Base-by-base conservation (phyloP, 2,329 filamentous ascomycete genomes). In the Neofusicoccum parvum region DNA sequence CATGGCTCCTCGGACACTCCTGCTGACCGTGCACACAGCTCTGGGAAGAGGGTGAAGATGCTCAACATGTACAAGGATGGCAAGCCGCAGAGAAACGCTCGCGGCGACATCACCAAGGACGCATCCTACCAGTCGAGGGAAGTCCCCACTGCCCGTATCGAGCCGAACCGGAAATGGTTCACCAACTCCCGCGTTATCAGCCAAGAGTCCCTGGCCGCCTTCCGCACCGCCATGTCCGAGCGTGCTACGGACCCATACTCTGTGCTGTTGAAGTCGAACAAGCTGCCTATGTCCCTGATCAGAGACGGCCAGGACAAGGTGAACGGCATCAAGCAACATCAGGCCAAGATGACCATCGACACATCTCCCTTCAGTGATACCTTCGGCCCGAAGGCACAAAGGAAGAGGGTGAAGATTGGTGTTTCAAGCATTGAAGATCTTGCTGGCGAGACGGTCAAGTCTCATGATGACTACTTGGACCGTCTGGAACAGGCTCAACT, bases 151-250 rank as follows among this genome's bases (percentile, higher is more conserved):
- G 95, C 94, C 70, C 87, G 94, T 70, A 91, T 98, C 74, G 94
- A 98, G 82, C 95, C 95, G 58, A 96, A 98, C 81, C 87, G 95
- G 74, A 96, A 96, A 81, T 99, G 95, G 95, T 99, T 99, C 81
- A 92, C 90, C 73, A 97, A 97, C 79, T 97, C 94, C 39, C 85
- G 95, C 73, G 88, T 90, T 50, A 96, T 97, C 74, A 92, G 91
- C 1, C 94, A 97, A 76, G 92, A 96, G 76, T 92, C 92, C 3
- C 84, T 98, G 68, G 87, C 87, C 50, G 88, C 91, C 1, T 99
- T 99, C 81, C 89, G 95, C 68, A 90, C 94, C 67, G 95, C 95
- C 32, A 94, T 99, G 80, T 92, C 92, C 48, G 93, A 96, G 79
- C 91, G 94, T 79, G 89, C 92, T 62, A 89, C 89, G 17, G 93